Conservation (phyloP, 371 early-diverging fungal genomes). For the Mortierella sp. region DNA sequence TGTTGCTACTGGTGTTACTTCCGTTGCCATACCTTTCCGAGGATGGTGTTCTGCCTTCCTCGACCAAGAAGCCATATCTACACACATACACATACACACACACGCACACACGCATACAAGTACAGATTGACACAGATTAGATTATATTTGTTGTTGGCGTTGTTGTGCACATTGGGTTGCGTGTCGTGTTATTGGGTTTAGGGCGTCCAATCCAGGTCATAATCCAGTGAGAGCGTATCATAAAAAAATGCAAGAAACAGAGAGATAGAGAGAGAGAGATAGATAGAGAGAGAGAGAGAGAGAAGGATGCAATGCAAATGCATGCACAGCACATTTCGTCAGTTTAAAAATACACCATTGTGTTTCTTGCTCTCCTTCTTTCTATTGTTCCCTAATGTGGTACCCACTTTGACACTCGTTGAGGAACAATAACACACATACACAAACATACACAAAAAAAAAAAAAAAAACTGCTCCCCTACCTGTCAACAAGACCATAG, state of each 20-base stretch:
- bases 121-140: not conserved
- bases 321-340: not conserved
- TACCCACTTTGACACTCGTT: too few species aligned
- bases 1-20: too few species aligned
- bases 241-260: not conserved
- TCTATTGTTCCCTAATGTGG: not conserved
- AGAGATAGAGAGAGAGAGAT: not conserved
- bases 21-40: slow-evolving; percentile 17
- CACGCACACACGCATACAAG: not conserved
- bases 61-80: slow-evolving; percentile 51
- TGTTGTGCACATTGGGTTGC: not conserved
- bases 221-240: not conserved
- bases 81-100: too few species aligned
- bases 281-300: not conserved
- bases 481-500: slow-evolving; percentile 48
- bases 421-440: not conserved
- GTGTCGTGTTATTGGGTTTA: too few species aligned
- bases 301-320: not conserved
- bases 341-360: not conserved
- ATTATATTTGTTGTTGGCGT: not conserved
- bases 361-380: not conserved
- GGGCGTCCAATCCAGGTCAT: too few species aligned
- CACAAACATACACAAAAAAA: not conserved
- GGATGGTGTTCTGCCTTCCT: slow-evolving; percentile 45
- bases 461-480: not conserved